A percentile compares a stretch with the other conserved stretches of the same genome.
These are phyloP conservation scores for Aspergillus bombycis DNA, from an alignment of 2,329 filamentous ascomycete genomes.

Conservation along the genomic window DNA sequence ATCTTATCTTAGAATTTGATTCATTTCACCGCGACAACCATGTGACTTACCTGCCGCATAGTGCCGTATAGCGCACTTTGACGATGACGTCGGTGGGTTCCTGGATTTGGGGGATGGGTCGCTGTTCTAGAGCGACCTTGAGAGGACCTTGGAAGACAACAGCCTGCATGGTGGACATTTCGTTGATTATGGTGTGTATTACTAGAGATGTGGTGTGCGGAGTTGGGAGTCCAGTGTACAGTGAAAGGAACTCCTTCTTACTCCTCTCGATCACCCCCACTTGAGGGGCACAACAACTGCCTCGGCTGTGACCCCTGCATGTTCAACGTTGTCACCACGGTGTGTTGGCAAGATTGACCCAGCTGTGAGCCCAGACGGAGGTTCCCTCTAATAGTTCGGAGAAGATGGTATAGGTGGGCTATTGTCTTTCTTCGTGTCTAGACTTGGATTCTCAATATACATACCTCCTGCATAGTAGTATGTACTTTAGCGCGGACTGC, in stretches of 20 bases:
- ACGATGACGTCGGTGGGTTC: constrained; percentile 75
- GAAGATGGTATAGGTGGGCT: background rate
- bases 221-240: background rate
- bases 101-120: constrained; percentile 73
- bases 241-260: background rate
- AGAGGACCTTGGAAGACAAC: constrained; percentile 81
- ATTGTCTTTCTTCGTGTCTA: no score
- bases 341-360: background rate
- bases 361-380: no score
- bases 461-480: no score
- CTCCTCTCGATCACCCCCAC: background rate
- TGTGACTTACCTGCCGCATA: constrained; percentile 75
- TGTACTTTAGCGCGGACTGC: no score
- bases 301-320: background rate
- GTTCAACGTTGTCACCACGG: background rate
- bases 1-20: background rate
- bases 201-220: background rate
- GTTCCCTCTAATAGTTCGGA: background rate
- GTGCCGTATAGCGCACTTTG: constrained; percentile 76
- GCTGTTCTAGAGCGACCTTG: constrained; percentile 73
- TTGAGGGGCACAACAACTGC: background rate
- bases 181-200: background rate
- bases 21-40: background rate
- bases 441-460: no score
- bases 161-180: constrained; percentile 67